Evolutionary conservation across 176 grass and related monocot species (phyloP).

Genomic region (Eremochloa ophiuroides): DNA sequence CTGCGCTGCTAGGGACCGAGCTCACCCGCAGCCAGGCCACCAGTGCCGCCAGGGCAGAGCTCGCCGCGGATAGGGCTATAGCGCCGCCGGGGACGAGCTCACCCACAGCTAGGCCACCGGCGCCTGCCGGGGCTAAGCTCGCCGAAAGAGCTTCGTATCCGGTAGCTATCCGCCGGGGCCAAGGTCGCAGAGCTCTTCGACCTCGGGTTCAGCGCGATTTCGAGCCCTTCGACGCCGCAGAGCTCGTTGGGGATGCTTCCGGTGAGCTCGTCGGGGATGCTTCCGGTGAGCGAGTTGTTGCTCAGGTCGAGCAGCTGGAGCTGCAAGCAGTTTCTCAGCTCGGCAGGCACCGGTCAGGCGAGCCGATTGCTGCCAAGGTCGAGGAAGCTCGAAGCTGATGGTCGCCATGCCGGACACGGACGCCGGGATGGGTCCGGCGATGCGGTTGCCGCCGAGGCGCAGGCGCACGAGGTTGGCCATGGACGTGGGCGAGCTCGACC

Average conservation of each 20-base stretch:
- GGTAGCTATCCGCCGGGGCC: slow-evolving; percentile 74
- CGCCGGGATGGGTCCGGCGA: slow-evolving; percentile 46
- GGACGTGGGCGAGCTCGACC: slow-evolving; percentile 39
- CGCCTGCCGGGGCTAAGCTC: too few species aligned
- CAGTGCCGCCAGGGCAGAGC: too few species aligned
- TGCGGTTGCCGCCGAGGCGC: slow-evolving; percentile 67
- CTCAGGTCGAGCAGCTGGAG: slow-evolving; percentile 89
- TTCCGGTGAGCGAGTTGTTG: too few species aligned
- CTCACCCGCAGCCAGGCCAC: too few species aligned
- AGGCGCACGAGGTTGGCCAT: slow-evolving; percentile 62
- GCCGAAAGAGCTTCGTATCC: slow-evolving; percentile 92
- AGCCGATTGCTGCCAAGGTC: slow-evolving; percentile 83
- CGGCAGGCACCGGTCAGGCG: slow-evolving; percentile 36
- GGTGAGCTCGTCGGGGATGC: slow-evolving; percentile 34
- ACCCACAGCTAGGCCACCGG: too few species aligned
- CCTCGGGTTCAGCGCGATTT: slow-evolving; percentile 82
- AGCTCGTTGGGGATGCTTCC: slow-evolving; percentile 67
- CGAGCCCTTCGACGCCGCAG: slow-evolving; percentile 56
- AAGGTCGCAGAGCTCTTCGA: slow-evolving; percentile 51
- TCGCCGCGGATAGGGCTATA: too few species aligned
- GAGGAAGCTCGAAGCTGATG: slow-evolving; percentile 80
- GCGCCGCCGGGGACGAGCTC: too few species aligned
- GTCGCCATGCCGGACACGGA: slow-evolving; percentile 60
- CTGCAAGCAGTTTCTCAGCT: slow-evolving; percentile 70
- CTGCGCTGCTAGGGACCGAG: too few species aligned